Base-by-base conservation (phyloP, 768 basidiomycete species). In the Boletus rubescentipes region DNA sequence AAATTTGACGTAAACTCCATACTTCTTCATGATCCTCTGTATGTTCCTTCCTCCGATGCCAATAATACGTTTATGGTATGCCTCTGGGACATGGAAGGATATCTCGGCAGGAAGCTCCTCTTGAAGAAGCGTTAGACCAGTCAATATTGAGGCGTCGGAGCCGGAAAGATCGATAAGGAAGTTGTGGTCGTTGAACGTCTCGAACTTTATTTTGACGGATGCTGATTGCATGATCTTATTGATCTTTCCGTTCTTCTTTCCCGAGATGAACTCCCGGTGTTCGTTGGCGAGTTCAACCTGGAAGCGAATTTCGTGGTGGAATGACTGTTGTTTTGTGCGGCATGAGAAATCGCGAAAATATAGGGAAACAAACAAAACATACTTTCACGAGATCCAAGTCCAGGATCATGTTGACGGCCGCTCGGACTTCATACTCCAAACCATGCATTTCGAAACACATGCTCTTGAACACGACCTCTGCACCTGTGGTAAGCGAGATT, bases 141-240 rank as follows among this genome's bases (percentile, higher is more conserved):
- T 87, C 11, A 98, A 76, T 42, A 94, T 88, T 35, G 87, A 88
- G n/a, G 72, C 78, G 67, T 94, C 91, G 59, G 84, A 85, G 26
- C 93, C 91, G 36, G 91, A 83, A 61, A 96, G 84, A 71, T 96
- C 93, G 64, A 96, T 93, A 64, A 94, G 80, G 75, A 95, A 94
- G 70, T 95, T 93, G 71, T 93, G 85, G 67, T 96, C 93, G 68
- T 94, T 97, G 76, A 96, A 91, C 7, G 95, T 96, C 77, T 98
- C 96, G 58, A 98, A 98, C 73, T 97, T 97, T 79, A 99, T 97
- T 76, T 97, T 96, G 68, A 95, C 94, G 62, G 90, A 91, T 30
- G 95, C 90, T 12, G 86, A 88, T 72, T 98, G 94, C 93, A 98
- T 98, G 70, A 98, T 97, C 77, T 98, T 98, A 78, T 98, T 98